Percentiles rank a stretch among this genome's conserved stretches.
Conservation (phyloP, 768 basidiomycete genomes). For the Auricularia cornea region DNA sequence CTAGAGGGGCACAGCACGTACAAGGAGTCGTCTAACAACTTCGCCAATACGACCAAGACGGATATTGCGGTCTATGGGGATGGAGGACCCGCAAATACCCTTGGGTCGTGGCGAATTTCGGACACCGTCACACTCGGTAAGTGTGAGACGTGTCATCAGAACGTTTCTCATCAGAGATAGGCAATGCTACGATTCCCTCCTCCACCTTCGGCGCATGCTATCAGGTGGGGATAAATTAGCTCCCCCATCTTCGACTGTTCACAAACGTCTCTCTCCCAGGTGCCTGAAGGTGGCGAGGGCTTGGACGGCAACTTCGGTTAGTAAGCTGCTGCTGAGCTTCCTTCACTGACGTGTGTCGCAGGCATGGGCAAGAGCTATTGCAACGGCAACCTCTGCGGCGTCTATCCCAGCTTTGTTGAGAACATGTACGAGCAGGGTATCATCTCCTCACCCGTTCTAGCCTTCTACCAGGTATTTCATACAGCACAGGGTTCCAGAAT, state of each 20-base stretch:
- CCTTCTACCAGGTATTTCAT: not conserved
- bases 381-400: not conserved
- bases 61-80: slow-evolving; percentile 1
- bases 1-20: not conserved
- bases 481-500: not conserved
- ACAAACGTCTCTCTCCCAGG: not conserved
- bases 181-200: not conserved
- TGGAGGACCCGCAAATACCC: not conserved
- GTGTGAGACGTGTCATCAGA: too few species aligned
- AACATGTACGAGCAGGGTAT: slow-evolving; percentile 1
- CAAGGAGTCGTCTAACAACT: not conserved
- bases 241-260: not conserved
- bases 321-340: not conserved
- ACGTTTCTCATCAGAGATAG: too few species aligned
- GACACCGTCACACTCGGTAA: slow-evolving; percentile 5
- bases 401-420: slow-evolving; percentile 4
- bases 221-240: not conserved
- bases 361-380: slow-evolving; percentile 5
- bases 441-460: not conserved
- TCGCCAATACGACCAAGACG: not conserved
- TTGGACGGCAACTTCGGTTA: not conserved
- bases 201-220: slow-evolving; percentile 4
- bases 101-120: slow-evolving; percentile 1
- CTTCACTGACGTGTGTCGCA: not conserved
- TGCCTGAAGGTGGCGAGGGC: not conserved